Base-by-base conservation (phyloP, 352 stramenopile genomes). In the Pythium apleroticum region DNA sequence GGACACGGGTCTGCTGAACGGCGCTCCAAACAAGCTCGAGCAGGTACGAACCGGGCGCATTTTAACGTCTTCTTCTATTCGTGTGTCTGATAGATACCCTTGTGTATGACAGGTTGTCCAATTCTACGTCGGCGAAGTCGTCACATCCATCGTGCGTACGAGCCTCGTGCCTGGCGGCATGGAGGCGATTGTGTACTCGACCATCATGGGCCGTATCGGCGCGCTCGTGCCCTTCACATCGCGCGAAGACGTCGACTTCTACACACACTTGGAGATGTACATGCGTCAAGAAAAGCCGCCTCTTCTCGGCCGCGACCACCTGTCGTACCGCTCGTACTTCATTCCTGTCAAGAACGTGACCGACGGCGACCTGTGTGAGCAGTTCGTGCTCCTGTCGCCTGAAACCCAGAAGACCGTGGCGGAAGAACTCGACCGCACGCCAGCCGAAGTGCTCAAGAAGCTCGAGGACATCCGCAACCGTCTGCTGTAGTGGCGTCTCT, bases 311-410 rank as follows among this genome's bases (percentile, higher is more conserved):
- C 89, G 97, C 49, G 98, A 99, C 73, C 97, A 99, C 66, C 76
- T 98, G 45, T 97, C 93, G 24, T 99, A 98, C 77, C 88, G 98
- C 17, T 99, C 95, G 65, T 99, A 98, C 71, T 99, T 98, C 76
- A 93, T 98, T 31, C 98, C 98, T 6, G 94, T 99, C 30, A 99
- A 99, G 81, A 97, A 98, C 69, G 89, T 99, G 24, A 94, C 98
- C 27, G 98, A 99, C 76, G 97, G 97, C 25, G 97, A 99, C 71
- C 77, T 99, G 15, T 99, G 97, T 73, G 96, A 99, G 69, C 91
- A 98, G 65, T 99, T 98, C 69, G 88, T 82, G 30, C 71, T 78
- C 45, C 82, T 99, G 22, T 88, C 90, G 19, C 80, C 88, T 22
- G 91, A 98, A 56, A 98, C 98, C 41, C 97, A 99, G 66, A 89